These are phyloP conservation scores for Acmispon strigosus DNA, from an alignment of 306 rosid genomes.

Conservation along the genomic window DNA sequence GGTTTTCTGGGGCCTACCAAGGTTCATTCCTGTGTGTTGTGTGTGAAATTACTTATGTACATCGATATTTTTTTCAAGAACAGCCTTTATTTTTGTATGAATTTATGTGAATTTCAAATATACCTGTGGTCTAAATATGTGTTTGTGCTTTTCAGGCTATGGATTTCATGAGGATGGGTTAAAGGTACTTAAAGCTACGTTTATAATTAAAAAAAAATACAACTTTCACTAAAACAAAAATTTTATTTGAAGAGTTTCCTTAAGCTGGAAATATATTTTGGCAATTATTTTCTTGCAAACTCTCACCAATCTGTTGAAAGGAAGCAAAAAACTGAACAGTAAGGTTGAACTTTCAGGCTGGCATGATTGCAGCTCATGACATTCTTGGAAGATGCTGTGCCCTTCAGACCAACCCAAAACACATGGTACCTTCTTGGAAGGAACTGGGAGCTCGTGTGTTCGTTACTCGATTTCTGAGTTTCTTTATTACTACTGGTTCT, in stretches of 20 bases:
- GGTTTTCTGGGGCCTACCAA: slow-evolving; percentile 91
- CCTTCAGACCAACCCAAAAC: slow-evolving; percentile 65
- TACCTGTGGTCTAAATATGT: not conserved
- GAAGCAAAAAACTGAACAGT: slow-evolving; percentile 1
- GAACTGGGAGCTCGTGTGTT: slow-evolving; percentile 75
- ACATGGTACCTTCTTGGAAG: slow-evolving; percentile 74
- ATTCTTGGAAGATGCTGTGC: slow-evolving; percentile 51
- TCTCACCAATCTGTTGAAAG: not conserved
- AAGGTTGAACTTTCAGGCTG: slow-evolving; percentile 56
- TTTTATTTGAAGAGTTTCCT: not conserved
- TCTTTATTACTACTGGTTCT: slow-evolving; percentile 55
- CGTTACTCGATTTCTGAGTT: slow-evolving; percentile 58
- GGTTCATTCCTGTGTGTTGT: slow-evolving; percentile 32
- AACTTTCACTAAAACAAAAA: not conserved
- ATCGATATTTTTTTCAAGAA: not conserved
- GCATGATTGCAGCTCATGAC: slow-evolving; percentile 66
- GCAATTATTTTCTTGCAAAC: slow-evolving; percentile 1
- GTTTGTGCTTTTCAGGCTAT: slow-evolving; percentile 52
- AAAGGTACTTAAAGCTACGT: slow-evolving; percentile 43
- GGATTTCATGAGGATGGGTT: slow-evolving; percentile 97
- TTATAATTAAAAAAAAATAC: not conserved
- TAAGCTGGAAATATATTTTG: not conserved
- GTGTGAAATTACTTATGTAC: not conserved
- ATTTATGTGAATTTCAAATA: not conserved
- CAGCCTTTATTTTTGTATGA: not conserved